phyloP scores from a whole-genome alignment of 2,329 filamentous ascomycete species.

The Mycocentrospora acerina region DNA sequence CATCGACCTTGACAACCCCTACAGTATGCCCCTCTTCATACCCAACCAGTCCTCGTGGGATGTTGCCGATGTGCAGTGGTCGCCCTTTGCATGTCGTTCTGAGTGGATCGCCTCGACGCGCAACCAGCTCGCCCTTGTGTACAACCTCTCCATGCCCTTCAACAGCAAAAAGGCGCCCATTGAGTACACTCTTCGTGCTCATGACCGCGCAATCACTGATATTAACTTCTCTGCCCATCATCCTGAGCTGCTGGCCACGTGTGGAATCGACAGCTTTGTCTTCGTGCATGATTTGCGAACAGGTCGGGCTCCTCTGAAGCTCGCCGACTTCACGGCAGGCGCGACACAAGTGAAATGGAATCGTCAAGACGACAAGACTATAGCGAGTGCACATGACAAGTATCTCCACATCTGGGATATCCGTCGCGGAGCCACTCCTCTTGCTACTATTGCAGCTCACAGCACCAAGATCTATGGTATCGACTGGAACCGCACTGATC shows the following conservation, averaged over 20 bases:
- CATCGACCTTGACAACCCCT: slow-evolving; percentile 87
- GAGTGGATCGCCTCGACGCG: slow-evolving; percentile 94
- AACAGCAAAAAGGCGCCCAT: slow-evolving; percentile 69
- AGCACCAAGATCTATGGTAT: slow-evolving; percentile 92
- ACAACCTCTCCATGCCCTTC: slow-evolving; percentile 72
- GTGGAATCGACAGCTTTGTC: slow-evolving; percentile 88
- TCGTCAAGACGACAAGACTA: slow-evolving; percentile 78
- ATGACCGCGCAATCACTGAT: slow-evolving; percentile 87
- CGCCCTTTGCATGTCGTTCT: slow-evolving; percentile 82
- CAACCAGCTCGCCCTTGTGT: slow-evolving; percentile 90
- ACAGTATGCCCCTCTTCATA: slow-evolving; percentile 80
- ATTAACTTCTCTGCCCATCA: slow-evolving; percentile 96
- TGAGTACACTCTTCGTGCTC: slow-evolving; percentile 83
- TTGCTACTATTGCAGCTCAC: slow-evolving; percentile 84
- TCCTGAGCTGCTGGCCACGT: slow-evolving; percentile 84
- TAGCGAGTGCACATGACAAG: slow-evolving; percentile 88
- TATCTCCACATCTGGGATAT: slow-evolving; percentile 90
- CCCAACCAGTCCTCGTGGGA: slow-evolving; percentile 90
- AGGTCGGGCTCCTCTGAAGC: slow-evolving; percentile 22
- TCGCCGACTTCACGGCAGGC: slow-evolving; percentile 94
- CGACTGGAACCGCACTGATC: slow-evolving; percentile 83
- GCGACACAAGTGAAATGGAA: slow-evolving; percentile 97
- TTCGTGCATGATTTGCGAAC: slow-evolving; percentile 87
- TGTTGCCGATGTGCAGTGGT: slow-evolving; percentile 96
- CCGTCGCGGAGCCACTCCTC: slow-evolving; percentile 72